A percentile compares a stretch with the other conserved stretches of the same genome.
phyloP scores from a whole-genome alignment of 106 monocot genomes.

The Amphibolis antarctica region DNA sequence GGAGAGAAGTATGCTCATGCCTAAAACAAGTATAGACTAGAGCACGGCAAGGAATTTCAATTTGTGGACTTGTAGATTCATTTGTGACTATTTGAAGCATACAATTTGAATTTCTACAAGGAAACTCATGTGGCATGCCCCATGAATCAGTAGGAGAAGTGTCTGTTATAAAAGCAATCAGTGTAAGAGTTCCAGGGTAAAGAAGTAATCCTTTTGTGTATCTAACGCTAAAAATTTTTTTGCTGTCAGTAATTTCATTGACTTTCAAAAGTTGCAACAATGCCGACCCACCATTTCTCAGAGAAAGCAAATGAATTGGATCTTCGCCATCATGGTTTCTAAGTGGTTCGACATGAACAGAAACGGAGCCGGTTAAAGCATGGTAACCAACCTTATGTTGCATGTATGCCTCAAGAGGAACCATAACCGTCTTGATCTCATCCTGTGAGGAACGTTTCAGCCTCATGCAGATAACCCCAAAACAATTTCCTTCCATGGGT shows the following conservation, averaged over 20 bases:
- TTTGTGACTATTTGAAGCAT: constrained; percentile 21
- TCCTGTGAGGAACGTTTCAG: constrained; percentile 21
- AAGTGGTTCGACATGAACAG: constrained; percentile 30
- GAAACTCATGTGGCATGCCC: constrained; percentile 6
- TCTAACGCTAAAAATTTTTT: constrained; percentile 32
- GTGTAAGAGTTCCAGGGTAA: constrained; percentile 36
- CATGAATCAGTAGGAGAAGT: constrained; percentile 4
- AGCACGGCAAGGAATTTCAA: constrained; percentile 21
- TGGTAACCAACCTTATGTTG: constrained; percentile 19
- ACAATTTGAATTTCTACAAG: constrained; percentile 8
- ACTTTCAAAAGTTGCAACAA: constrained; percentile 33
- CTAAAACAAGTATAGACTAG: constrained; percentile 6
- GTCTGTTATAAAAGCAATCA: constrained; percentile 35
- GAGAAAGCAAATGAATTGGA: constrained; percentile 28
- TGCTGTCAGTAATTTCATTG: constrained; percentile 25
- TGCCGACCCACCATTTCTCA: constrained; percentile 32
- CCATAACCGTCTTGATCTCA: constrained; percentile 20
- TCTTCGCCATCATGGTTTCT: constrained; percentile 15
- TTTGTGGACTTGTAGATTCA: constrained; percentile 20
- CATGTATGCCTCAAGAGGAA: constrained; percentile 47
- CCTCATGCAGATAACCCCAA: constrained; percentile 49
- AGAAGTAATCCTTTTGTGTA: constrained; percentile 46
- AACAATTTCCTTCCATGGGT: constrained; percentile 30
- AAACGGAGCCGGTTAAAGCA: constrained; percentile 19
- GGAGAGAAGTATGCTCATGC: background rate